Base-by-base conservation (phyloP, 768 basidiomycete species). In the Wakefieldia striispora region DNA sequence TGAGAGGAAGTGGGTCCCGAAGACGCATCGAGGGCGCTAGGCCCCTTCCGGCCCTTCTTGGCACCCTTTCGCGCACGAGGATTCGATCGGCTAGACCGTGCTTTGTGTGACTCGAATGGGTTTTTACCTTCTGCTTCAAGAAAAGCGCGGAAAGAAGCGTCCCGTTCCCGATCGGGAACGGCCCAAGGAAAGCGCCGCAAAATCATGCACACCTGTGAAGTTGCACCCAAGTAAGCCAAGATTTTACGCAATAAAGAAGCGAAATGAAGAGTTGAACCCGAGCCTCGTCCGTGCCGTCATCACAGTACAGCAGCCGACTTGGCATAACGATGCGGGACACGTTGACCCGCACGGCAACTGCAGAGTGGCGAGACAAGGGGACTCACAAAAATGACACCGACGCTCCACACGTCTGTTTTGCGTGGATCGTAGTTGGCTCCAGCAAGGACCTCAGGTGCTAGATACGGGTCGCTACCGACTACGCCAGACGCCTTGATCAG, bases 121-220 rank as follows among this genome's bases (percentile, higher is more conserved):
- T 74, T 79, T 66, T 97, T 94, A 21, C 95, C 94, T 67, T 99
- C 95, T 29, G 93, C 88, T 57, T 87, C 79, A 56, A 97, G 86
- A 63, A 97, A 99, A 8, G 92, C 84, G 51, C 85, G 82, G 76
- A 92, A 99, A 63, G 85, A 89, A 48, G 88, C 81, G 66, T 98
- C 97, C 16, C 84, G 83, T 79, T 95, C 95, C 61, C 84, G 76
- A 65, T 99, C 97, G 11, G 97, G 95, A 49, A 98, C 88, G 70
- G 93, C 98, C 97, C 97, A 99, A 5, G 97, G 97, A 76, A 99
- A 99, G 44, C 97, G 82, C 45, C 95, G 81, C 29, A 99, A 81
- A 56, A 97, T 76, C 97, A 99, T 99, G 75, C 97, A 99, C 2
- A 69, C 66, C 66, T 67, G 40, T 16, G 9, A 29, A 41, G 23